Percentiles rank a stretch among this genome's conserved stretches.
Conservation (phyloP, 768 basidiomycete genomes). For the Asterophora parasitica region DNA sequence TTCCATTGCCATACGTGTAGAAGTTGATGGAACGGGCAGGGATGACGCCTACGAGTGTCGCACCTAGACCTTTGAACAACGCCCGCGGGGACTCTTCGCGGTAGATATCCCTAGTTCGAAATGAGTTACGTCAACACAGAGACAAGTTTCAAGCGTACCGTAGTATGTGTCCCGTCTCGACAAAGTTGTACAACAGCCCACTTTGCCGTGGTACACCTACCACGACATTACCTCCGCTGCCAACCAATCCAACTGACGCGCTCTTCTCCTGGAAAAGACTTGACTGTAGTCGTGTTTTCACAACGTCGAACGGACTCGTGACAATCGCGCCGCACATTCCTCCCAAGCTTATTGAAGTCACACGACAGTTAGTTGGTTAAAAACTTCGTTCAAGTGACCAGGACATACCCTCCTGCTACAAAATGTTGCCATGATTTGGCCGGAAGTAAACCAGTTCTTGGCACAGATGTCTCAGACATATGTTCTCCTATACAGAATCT, state of each 20-base stretch:
- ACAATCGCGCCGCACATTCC: slow-evolving; percentile 98
- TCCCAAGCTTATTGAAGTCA: slow-evolving; percentile 58
- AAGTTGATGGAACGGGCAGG: slow-evolving; percentile 98
- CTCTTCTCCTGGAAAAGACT: slow-evolving; percentile 60
- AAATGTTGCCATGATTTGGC: slow-evolving; percentile 84
- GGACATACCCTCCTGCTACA: slow-evolving; percentile 77
- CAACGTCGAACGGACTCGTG: slow-evolving; percentile 96
- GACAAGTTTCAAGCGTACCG: slow-evolving; percentile 40
- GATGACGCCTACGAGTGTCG: slow-evolving; percentile 90
- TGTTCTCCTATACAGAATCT: slow-evolving; percentile 3
- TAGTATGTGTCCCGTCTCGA: slow-evolving; percentile 89
- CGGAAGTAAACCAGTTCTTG: slow-evolving; percentile 42
- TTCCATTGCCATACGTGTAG: slow-evolving; percentile 96
- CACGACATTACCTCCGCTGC: slow-evolving; percentile 31
- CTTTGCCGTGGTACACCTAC: slow-evolving; percentile 35
- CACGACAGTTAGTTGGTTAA: not conserved
- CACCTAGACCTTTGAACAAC: slow-evolving; percentile 91
- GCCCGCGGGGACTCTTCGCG: slow-evolving; percentile 83
- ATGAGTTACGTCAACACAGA: not conserved
- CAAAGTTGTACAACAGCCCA: slow-evolving; percentile 85
- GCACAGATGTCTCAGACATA: slow-evolving; percentile 25
- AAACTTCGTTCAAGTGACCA: not conserved
- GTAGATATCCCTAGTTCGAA: slow-evolving; percentile 67
- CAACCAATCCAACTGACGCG: slow-evolving; percentile 34
- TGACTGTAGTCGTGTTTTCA: slow-evolving; percentile 95